phyloP scores from a whole-genome alignment of 2,329 filamentous ascomycete genomes.

The Raffaelea albimanens region DNA sequence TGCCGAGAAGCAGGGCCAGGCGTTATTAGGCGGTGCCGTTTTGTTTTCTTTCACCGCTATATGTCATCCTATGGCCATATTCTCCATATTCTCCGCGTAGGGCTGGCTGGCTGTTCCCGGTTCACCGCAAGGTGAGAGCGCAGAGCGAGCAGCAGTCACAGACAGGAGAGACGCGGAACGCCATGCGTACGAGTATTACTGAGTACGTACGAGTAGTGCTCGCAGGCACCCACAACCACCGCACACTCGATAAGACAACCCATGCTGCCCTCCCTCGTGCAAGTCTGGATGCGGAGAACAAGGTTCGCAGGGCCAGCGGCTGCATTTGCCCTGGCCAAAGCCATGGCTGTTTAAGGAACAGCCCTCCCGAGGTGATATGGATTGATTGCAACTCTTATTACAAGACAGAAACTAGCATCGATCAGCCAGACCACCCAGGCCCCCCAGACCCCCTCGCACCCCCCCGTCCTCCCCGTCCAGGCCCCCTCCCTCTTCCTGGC shows the following conservation, averaged over 20 bases:
- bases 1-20: too few relatives aligned
- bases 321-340: neutral
- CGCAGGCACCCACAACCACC: neutral
- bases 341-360: neutral
- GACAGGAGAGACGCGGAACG: neutral
- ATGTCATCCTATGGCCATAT: too few relatives aligned
- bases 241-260: neutral
- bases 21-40: too few relatives aligned
- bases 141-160: neutral
- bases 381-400: conserved; percentile 4
- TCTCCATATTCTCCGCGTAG: neutral
- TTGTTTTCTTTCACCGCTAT: too few relatives aligned
- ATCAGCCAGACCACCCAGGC: conserved; percentile 2
- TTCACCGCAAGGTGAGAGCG: neutral
- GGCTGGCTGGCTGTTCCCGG: neutral
- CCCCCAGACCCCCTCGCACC: too few relatives aligned
- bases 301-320: neutral
- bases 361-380: neutral
- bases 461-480: neutral
- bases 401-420: conserved; percentile 4
- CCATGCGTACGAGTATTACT: neutral
- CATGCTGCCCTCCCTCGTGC: too few relatives aligned
- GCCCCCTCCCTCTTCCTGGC: neutral
- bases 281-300: too few relatives aligned
- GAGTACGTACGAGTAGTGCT: too few relatives aligned